Base-by-base conservation (phyloP, 2,329 filamentous ascomycete genomes). In the Alternaria sp. region DNA sequence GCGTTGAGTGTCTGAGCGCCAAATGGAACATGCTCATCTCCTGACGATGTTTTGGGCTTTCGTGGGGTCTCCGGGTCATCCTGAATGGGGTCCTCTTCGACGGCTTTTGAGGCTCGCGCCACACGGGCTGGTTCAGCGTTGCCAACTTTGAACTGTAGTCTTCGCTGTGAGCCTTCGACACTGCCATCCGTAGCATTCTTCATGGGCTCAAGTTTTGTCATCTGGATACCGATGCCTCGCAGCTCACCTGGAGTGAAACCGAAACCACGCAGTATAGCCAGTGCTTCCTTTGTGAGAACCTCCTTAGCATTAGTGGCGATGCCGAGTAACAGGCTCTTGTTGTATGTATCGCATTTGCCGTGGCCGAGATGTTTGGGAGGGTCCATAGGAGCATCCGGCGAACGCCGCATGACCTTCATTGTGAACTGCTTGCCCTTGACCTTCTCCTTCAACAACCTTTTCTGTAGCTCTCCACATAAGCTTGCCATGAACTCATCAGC, bases 281-380 rank as follows among this genome's bases (percentile, higher is more conserved):
- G 82, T 0, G 93, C 91, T 76, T 98, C 93, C 72, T 90, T 93
- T 0, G 88, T 88, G 37, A 98, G 84, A 1, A 86, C 77, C 28
- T 90, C 86, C 28, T 86, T 84, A 51, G 87, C 85, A 72, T 96
- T 90, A 0, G 94, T 98, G 4, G 93, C 88, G 14, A 97, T 87
- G 1, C 94, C 93, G 60, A 99, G 89, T 2, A 88, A 76, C 8
- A 90, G 78, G 68, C 92, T 96, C 77, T 96, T 98, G 80, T 92
- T 98, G 81, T 93, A 96, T 0, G 88, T 91, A 72, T 99, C 95
- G 72, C 95, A 99, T 77, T 93, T 94, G 1, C 95, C 95, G 77
- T 98, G 95, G 0, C 95, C 95, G 1, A 99, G 83, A 78, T 97
- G 93, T 72, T 99, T 99, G 0, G 90, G 88, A 2, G 95, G 92